Evolutionary conservation across 2,329 filamentous ascomycete genomes (phyloP).

Genomic region (Cladophialophora yegresii): DNA sequence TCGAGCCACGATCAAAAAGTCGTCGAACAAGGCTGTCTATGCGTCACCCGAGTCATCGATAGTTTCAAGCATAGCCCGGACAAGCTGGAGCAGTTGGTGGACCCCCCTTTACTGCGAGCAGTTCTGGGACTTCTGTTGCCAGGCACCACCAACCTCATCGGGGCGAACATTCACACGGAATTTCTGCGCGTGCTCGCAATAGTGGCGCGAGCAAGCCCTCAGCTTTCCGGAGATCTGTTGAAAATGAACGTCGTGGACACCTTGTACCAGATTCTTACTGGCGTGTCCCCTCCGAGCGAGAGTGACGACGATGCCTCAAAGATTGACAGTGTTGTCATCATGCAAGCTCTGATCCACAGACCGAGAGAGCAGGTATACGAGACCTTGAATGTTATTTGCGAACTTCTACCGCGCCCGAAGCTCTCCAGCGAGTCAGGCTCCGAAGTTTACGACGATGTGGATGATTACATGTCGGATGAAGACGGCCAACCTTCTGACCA

Average conservation of each 20-base stretch:
- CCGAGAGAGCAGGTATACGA: slow-evolving; percentile 96
- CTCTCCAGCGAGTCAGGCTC: slow-evolving; percentile 54
- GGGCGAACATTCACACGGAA: slow-evolving; percentile 91
- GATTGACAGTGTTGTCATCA: slow-evolving; percentile 94
- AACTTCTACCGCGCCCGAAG: slow-evolving; percentile 77
- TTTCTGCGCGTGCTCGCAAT: slow-evolving; percentile 91
- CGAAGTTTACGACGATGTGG: slow-evolving; percentile 50
- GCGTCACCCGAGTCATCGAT: slow-evolving; percentile 92
- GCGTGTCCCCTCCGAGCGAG: slow-evolving; percentile 83
- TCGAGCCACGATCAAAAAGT: slow-evolving; percentile 93
- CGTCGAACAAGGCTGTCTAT: slow-evolving; percentile 93
- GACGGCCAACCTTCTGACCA: slow-evolving; percentile 35
- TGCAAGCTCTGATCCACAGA: slow-evolving; percentile 96
- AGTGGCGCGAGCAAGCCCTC: slow-evolving; percentile 83
- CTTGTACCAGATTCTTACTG: slow-evolving; percentile 93
- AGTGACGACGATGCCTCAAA: slow-evolving; percentile 77
- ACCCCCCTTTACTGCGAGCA: slow-evolving; percentile 79
- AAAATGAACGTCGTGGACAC: slow-evolving; percentile 98
- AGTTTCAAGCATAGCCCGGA: slow-evolving; percentile 88
- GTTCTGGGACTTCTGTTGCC: slow-evolving; percentile 85
- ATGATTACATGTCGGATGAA: slow-evolving; percentile 51
- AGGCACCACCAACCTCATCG: slow-evolving; percentile 92
- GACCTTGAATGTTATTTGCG: slow-evolving; percentile 95
- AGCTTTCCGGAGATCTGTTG: slow-evolving; percentile 82
- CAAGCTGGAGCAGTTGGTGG: slow-evolving; percentile 90